These are phyloP conservation scores for Venturia carpophila DNA, from an alignment of 2,329 filamentous ascomycete species.

Conservation along the genomic window DNA sequence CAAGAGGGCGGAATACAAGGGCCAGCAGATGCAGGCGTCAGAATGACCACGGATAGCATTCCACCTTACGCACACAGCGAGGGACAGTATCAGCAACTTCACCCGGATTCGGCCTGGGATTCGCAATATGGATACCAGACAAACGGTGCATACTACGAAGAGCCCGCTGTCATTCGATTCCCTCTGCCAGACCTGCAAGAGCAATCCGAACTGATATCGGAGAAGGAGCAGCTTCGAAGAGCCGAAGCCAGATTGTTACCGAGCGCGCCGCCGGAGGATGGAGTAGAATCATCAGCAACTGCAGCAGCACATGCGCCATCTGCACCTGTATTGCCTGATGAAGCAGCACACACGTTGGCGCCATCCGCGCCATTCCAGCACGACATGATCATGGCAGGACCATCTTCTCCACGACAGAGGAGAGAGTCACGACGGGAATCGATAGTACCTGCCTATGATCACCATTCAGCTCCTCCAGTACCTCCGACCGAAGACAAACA, in stretches of 20 bases:
- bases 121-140: not conserved
- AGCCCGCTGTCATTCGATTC: slow-evolving; percentile 11
- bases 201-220: slow-evolving; percentile 57
- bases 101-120: not conserved
- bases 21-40: not conserved
- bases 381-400: slow-evolving; percentile 20
- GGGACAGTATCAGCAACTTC: slow-evolving; percentile 5
- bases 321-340: slow-evolving; percentile 24
- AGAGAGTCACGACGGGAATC: slow-evolving; percentile 26
- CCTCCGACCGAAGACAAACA: slow-evolving; percentile 62
- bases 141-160: not conserved
- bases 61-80: slow-evolving; percentile 1
- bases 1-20: not conserved
- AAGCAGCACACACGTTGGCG: not conserved
- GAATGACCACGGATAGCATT: not conserved
- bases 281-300: slow-evolving; percentile 34
- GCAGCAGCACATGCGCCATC: slow-evolving; percentile 28
- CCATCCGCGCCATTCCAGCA: slow-evolving; percentile 12
- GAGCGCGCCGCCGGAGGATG: slow-evolving; percentile 61
- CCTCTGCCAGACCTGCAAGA: slow-evolving; percentile 23
- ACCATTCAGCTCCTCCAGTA: slow-evolving; percentile 25
- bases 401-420: slow-evolving; percentile 21
- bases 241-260: slow-evolving; percentile 75
- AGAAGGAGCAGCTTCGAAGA: slow-evolving; percentile 71
- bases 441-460: slow-evolving; percentile 35